phyloP scores from a whole-genome alignment of 1,284 basidiomycete genomes.

The Cryptococcus amylolentus region DNA sequence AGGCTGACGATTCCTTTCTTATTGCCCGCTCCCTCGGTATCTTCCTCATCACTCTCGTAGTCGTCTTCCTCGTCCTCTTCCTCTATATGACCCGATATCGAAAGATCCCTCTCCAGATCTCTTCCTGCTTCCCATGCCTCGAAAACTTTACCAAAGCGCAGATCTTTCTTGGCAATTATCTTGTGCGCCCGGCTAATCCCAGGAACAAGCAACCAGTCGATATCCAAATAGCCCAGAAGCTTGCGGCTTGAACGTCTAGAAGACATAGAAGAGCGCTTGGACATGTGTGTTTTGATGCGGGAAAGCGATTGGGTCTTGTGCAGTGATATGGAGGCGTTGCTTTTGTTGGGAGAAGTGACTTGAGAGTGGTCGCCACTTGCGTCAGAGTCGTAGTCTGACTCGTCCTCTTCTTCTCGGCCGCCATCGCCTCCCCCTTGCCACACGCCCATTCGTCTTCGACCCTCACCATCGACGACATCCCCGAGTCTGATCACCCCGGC shows the following conservation, averaged over 20 bases:
- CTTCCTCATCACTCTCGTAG: conserved; percentile 9
- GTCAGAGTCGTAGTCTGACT: not conserved
- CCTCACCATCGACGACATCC: conserved; percentile 34
- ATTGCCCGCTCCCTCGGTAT: conserved; percentile 3
- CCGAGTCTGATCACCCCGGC: conserved; percentile 33
- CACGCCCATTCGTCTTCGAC: conserved; percentile 15
- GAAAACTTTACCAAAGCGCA: conserved; percentile 41
- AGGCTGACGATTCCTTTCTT: conserved; percentile 8
- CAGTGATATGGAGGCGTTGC: not conserved
- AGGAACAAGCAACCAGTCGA: conserved; percentile 34
- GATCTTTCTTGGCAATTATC: conserved; percentile 39
- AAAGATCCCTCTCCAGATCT: conserved; percentile 17
- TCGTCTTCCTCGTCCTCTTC: conserved; percentile 3
- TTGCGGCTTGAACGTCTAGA: not conserved
- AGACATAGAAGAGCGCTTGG: conserved; percentile 7
- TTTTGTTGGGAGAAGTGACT: not conserved
- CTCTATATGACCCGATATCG: conserved; percentile 2
- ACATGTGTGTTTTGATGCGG: not conserved
- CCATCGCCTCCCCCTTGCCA: conserved; percentile 19
- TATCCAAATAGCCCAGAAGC: conserved; percentile 31
- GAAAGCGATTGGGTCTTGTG: not conserved
- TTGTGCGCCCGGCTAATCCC: conserved; percentile 41
- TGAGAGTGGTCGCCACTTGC: not conserved
- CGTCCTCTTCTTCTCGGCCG: not conserved
- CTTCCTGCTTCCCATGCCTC: conserved; percentile 44